Base-by-base conservation (phyloP, 345 rosid genomes). In the Eucalyptus globulus region DNA sequence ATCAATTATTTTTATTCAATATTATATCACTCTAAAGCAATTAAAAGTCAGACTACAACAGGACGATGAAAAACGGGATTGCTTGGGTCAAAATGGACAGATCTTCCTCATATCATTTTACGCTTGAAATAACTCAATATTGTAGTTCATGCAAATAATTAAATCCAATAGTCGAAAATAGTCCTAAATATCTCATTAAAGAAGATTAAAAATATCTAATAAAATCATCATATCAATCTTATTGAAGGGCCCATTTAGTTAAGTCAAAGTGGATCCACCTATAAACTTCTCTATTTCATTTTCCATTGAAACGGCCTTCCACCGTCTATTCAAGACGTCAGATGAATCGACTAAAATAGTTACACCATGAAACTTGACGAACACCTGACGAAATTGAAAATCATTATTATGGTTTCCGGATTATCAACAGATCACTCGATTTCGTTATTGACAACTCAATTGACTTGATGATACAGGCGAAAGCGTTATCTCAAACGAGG, bases 311-410 rank as follows among this genome's bases (percentile, higher is more conserved):
- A 53, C 10, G 2, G 0, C 56, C 9, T 19, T 53, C 5, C 56
- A 53, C 24, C 4, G 0, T 53, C 0, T 0, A 1, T 0, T 53
- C 9, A 53, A 53, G 56, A 17, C 0, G 2, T 53, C 9, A 17
- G 0, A 53, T 53, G 4, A 53, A 0, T 53, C 0, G 2, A 53
- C 56, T 53, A 53, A 53, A 53, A 17, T 53, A 7, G 10, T 53
- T 19, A 0, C 24, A 53, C 10, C 24, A 3, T 0, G 1, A 53
- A 53, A 17, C 56, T 53, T 53, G 3, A 53, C 9, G 0, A 53
- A 53, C 56, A 53, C 17, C 4, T 51, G 0, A 17, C 22, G 0
- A 17, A 51, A 51, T 51, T 51, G 22, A 17, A 53, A 17, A 17
- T 53, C 56, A 1, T 1, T 53, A 53, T 53, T 53, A 17, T 19